Conservation (phyloP, 108 stramenopile genomes). For the Skeletonema grethae region DNA sequence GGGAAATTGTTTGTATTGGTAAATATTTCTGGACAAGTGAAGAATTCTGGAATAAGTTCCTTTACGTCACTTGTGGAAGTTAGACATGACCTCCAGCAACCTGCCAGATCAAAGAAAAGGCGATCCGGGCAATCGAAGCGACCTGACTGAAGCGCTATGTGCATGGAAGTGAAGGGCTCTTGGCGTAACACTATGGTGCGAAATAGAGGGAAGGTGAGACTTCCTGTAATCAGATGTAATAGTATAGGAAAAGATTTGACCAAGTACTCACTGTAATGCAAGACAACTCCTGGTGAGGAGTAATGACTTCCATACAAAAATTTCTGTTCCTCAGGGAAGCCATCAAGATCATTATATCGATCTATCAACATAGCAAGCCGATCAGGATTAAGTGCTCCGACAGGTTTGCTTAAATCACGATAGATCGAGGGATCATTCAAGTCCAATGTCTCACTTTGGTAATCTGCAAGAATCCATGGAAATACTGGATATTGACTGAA, state of each 20-base stretch:
- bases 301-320: constrained; percentile 97
- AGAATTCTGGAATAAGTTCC: constrained; percentile 95
- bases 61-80: constrained; percentile 89
- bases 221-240: background rate
- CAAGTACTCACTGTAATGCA: constrained; percentile 60
- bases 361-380: constrained; percentile 72
- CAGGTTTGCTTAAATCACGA: constrained; percentile 92
- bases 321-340: constrained; percentile 75
- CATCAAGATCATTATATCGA: constrained; percentile 78
- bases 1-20: constrained; percentile 86
- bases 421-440: constrained; percentile 76
- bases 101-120: constrained; percentile 81
- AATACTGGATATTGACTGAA: constrained; percentile 95
- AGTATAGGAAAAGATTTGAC: background rate
- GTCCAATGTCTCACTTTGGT: constrained; percentile 75
- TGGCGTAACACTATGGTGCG: constrained; percentile 52
- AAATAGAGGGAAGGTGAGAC: background rate
- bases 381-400: constrained; percentile 90
- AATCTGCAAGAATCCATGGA: constrained; percentile 96
- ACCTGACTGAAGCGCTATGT: constrained; percentile 90
- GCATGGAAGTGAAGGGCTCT: constrained; percentile 93
- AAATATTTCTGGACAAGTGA: constrained; percentile 87
- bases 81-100: constrained; percentile 75
- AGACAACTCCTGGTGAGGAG: constrained; percentile 91
- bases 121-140: constrained; percentile 97